Conservation (phyloP, 1,284 basidiomycete species). For the Schizophyllum amplum region DNA sequence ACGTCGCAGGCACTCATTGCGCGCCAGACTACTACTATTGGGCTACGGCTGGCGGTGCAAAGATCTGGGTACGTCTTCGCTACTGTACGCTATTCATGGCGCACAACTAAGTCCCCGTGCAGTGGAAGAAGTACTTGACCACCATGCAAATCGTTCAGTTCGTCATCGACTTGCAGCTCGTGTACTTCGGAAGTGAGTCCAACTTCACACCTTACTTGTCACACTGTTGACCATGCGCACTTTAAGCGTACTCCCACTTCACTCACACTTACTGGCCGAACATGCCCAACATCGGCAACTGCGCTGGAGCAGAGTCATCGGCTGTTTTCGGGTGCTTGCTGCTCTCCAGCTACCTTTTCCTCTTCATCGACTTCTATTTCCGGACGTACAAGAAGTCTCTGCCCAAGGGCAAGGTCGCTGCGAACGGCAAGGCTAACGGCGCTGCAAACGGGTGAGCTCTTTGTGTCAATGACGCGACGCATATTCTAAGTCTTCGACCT, state of each 20-base stretch:
- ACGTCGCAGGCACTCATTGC: slow-evolving; percentile 6
- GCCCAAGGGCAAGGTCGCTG: slow-evolving; percentile 32
- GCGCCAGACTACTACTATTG: slow-evolving; percentile 91
- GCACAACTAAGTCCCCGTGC: slow-evolving; percentile 7
- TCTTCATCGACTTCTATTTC: slow-evolving; percentile 90
- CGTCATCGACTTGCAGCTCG: slow-evolving; percentile 80
- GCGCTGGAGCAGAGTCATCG: slow-evolving; percentile 83
- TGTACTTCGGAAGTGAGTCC: slow-evolving; percentile 88
- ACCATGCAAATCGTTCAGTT: slow-evolving; percentile 96
- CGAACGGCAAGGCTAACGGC: slow-evolving; percentile 26
- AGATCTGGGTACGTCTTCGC: slow-evolving; percentile 76
- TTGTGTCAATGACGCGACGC: background rate
- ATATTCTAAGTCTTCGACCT: background rate
- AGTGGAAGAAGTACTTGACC: slow-evolving; percentile 98
- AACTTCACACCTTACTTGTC: slow-evolving; percentile 5
- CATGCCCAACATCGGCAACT: slow-evolving; percentile 66
- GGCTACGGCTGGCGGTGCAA: slow-evolving; percentile 90
- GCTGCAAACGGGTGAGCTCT: slow-evolving; percentile 23
- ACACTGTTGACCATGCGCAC: background rate
- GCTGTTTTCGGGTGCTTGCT: slow-evolving; percentile 87
- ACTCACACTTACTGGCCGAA: slow-evolving; percentile 52
- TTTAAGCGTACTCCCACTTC: slow-evolving; percentile 78
- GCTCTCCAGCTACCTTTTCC: slow-evolving; percentile 81
- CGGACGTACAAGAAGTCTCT: slow-evolving; percentile 71
- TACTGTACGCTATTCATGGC: slow-evolving; percentile 5